Conservation (phyloP, 1,139 yeast genomes). For the Kodamaea arcana region DNA sequence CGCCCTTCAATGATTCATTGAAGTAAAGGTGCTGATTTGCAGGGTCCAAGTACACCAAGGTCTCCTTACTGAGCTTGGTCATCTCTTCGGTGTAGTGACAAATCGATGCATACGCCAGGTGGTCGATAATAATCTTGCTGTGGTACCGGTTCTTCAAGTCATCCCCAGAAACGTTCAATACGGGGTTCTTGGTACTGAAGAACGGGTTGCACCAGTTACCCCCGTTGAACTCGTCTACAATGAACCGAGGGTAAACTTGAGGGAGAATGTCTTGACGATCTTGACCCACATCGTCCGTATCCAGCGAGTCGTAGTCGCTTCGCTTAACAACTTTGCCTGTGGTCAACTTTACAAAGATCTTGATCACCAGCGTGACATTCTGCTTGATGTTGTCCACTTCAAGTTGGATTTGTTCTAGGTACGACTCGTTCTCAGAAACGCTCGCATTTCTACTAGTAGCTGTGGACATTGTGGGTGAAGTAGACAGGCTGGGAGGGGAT, state of each 20-base stretch:
- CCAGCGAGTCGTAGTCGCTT: constrained; percentile 40
- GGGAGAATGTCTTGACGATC: constrained; percentile 47
- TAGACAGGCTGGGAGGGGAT: not conserved
- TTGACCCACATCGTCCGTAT: constrained; percentile 31
- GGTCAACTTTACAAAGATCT: constrained; percentile 29
- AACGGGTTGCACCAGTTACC: constrained; percentile 74
- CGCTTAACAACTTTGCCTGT: constrained; percentile 29
- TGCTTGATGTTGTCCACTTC: constrained; percentile 33
- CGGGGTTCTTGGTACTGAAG: constrained; percentile 38
- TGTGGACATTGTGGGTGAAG: not conserved
- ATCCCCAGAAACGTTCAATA: constrained; percentile 44
- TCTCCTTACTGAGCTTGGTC: constrained; percentile 34
- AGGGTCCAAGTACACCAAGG: constrained; percentile 37
- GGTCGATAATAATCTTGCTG: constrained; percentile 48
- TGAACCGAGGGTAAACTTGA: constrained; percentile 63
- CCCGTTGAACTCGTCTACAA: constrained; percentile 62
- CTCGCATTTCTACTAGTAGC: not conserved
- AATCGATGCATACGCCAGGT: constrained; percentile 40
- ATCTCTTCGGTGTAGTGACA: constrained; percentile 36
- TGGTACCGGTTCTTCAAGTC: constrained; percentile 41
- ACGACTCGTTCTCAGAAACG: constrained; percentile 12
- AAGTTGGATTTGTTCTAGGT: constrained; percentile 33
- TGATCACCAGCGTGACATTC: constrained; percentile 27
- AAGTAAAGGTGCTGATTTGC: constrained; percentile 28
- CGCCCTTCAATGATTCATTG: constrained; percentile 34